Evolutionary conservation across 2,329 filamentous ascomycete species (phyloP), one percentile per base, ranked within the genome.

Genomic region (Tolypocladium ovalisporum): DNA sequence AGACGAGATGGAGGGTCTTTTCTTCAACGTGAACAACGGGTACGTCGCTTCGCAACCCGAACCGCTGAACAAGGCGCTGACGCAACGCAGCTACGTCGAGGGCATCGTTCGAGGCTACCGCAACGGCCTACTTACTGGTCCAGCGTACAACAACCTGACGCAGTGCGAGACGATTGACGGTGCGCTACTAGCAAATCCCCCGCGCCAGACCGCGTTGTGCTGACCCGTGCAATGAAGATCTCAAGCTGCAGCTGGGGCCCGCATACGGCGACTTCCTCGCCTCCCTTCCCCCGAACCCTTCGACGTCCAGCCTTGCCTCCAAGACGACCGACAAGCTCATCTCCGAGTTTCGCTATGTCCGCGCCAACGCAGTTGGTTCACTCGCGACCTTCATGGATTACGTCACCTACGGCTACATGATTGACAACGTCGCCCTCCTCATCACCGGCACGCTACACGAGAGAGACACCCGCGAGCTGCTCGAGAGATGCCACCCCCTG

Each of bases 391-490:
- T 99, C 74, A 91, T 99, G 84, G 91, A 97, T 73, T 99, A 96
- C 74, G 79, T 99, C 60, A 99, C 94, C 1, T 99, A 99, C 72
- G 93, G 92, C 61, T 99, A 99, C 80, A 99, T 99, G 94, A 99
- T 99, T 74, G 94, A 99, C 76, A 99, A 99, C 68, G 91, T 99
- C 56, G 94, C 95, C 42, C 86, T 99, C 44, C 85, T 99, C 68
- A 99, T 99, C 73, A 99, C 94, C 27, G 94, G 94, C 61, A 99
- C 94, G 15, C 83, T 99, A 35, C 94, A 99, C 75, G 95, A 99
- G 76, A 85, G 94, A 70, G 94, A 99, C 72, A 99, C 94, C 4
- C 86, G 92, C 59, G 94, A 99, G 76, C 83, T 99, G 61, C 78
- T 99, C 56, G 94, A 97, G 70, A 82, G 94, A 73, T 99, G 95